A percentile compares a stretch with the other conserved stretches of the same genome.
phyloP scores from a whole-genome alignment of 2,329 filamentous ascomycete species.

The Westerdykella sp. region DNA sequence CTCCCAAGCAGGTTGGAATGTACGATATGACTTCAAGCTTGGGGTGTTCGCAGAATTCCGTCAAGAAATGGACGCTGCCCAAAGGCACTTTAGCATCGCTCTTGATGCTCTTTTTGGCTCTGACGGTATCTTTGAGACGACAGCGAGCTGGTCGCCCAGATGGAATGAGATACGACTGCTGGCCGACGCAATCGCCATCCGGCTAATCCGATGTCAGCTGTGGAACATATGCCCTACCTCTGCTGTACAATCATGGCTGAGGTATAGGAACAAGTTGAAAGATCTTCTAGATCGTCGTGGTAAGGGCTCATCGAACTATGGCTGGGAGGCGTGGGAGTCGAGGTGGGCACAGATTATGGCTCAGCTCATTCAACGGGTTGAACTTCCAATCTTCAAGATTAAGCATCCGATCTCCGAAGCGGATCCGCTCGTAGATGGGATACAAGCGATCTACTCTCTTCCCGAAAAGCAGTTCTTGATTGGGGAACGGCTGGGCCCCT shows the following conservation, averaged over 20 bases:
- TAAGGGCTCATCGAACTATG: constrained; percentile 81
- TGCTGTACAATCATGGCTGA: constrained; percentile 73
- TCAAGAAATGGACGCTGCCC: constrained; percentile 82
- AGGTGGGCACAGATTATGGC: constrained; percentile 61
- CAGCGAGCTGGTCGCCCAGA: constrained; percentile 80
- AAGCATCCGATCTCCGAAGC: constrained; percentile 13
- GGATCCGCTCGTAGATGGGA: constrained; percentile 22
- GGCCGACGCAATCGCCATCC: constrained; percentile 73
- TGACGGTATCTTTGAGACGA: constrained; percentile 75
- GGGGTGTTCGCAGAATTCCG: constrained; percentile 88
- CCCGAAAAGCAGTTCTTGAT: constrained; percentile 48
- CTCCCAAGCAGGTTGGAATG: constrained; percentile 82
- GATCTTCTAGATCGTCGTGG: constrained; percentile 77
- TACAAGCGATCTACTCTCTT: constrained; percentile 39
- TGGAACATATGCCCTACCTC: constrained; percentile 73
- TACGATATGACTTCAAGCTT: constrained; percentile 91
- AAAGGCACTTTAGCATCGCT: constrained; percentile 78
- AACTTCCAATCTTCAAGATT: constrained; percentile 42
- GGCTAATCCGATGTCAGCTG: constrained; percentile 74
- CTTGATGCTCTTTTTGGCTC: constrained; percentile 76
- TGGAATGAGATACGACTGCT: constrained; percentile 92
- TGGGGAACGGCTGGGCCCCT: constrained; percentile 49
- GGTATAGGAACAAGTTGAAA: constrained; percentile 65
- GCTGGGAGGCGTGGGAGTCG: constrained; percentile 90
- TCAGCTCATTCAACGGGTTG: constrained; percentile 50